phyloP scores from a whole-genome alignment of 148 eudicot species.

The Selenicereus undatus region DNA sequence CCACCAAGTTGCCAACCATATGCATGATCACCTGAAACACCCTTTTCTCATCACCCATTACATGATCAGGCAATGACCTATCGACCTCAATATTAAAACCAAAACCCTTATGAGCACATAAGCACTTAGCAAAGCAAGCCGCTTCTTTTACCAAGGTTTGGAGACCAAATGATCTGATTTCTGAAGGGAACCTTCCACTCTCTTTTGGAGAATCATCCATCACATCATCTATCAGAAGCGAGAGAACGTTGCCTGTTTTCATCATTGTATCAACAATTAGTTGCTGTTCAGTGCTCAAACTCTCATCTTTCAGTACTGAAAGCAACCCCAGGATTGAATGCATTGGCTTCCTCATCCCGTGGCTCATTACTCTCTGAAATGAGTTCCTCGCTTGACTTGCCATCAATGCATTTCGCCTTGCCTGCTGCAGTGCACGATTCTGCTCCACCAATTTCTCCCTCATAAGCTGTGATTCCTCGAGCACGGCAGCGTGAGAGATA shows the following conservation, averaged over 20 bases:
- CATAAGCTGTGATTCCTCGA: constrained; percentile 79
- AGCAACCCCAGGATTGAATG: constrained; percentile 76
- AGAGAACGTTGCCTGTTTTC: constrained; percentile 67
- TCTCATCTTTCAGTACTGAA: constrained; percentile 60
- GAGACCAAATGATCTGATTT: constrained; percentile 46
- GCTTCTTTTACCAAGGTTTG: constrained; percentile 61
- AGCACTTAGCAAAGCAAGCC: constrained; percentile 68
- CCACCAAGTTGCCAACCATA: constrained; percentile 74
- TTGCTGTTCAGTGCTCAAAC: constrained; percentile 36
- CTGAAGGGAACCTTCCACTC: constrained; percentile 58
- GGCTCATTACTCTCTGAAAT: constrained; percentile 79
- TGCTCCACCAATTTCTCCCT: constrained; percentile 61
- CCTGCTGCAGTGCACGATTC: constrained; percentile 70
- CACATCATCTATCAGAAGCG: constrained; percentile 67
- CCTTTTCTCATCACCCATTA: constrained; percentile 77
- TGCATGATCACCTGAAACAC: constrained; percentile 83
- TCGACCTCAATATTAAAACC: constrained; percentile 57
- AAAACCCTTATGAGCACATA: constrained; percentile 50
- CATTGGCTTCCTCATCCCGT: constrained; percentile 82
- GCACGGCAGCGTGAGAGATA: constrained; percentile 78
- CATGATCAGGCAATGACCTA: constrained; percentile 53
- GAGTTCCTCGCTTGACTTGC: constrained; percentile 75
- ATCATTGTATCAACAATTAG: constrained; percentile 66
- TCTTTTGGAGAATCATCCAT: constrained; percentile 66
- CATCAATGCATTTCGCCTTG: constrained; percentile 64